Evolutionary conservation across 2,329 filamentous ascomycete genomes (phyloP), one percentile per base, ranked within the genome.

Genomic region (Fusarium xyrophilum): DNA sequence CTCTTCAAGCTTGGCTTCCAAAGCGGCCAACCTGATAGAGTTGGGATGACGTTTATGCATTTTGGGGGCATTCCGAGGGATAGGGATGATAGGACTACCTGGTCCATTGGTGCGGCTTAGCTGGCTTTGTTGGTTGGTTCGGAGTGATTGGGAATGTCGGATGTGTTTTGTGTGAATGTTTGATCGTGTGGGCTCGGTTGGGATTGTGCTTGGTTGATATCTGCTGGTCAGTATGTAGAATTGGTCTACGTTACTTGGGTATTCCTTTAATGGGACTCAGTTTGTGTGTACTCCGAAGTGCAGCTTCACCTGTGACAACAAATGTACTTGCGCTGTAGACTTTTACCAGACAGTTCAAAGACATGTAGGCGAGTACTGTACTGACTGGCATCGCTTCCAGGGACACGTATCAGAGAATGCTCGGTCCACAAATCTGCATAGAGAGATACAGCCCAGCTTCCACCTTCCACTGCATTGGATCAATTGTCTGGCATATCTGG

Each of bases 241-340:
- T 17, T 5, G 6, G 5, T 12, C 1, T 15, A 0, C 21, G 1
- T 2, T 2, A 21, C 9, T 21, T 21, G 3, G 2, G 6, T n/a
- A 6, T 30, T 21, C 5, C 1, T 7, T 30, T 9, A 17, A 28
- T 30, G 7, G 6, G 7, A 30, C 15, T 6, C 1, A 0, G 13
- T 15, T 19, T 9, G n/a, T n/a, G 2, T 11, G 0, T n/a, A n/a
- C 3, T 4, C 0, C 28, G 25, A 8, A 28, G 3, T 9, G 7
- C 0, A 12, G 2, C 43, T 21, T 14, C 2, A 30, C 7, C 2
- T 17, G 7, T 17, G 2, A n/a, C 4, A 2, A n/a, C 4, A 2
- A 28, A 14, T 7, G 0, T 5, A 27, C 8, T n/a, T 27, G 4
- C 3, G 14, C 15, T 17, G 11, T 12, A 25, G 13, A 12, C 6